Conservation (phyloP, 2,329 filamentous ascomycete species). For the Chrysosporium queenslandicum region DNA sequence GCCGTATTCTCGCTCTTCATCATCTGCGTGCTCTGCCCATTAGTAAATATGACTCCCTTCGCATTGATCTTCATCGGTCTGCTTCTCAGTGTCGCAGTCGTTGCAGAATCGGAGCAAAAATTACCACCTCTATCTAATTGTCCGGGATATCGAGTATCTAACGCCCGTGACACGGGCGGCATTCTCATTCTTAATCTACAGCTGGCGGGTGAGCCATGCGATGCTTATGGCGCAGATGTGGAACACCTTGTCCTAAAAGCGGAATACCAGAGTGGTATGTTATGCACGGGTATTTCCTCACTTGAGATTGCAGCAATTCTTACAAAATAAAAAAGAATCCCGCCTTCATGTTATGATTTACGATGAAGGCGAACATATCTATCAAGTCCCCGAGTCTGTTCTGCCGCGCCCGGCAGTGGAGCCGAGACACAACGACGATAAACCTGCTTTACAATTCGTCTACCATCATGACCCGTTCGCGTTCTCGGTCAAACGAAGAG, state of each 20-base stretch:
- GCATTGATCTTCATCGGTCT: background rate
- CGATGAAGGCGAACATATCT: conserved; percentile 53
- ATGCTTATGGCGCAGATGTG: conserved; percentile 47
- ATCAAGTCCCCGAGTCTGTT: conserved; percentile 57
- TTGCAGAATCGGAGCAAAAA: background rate
- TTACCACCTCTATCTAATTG: conserved; percentile 2
- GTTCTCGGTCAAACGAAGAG: conserved; percentile 43
- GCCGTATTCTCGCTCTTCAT: background rate
- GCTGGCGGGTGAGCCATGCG: conserved; percentile 55
- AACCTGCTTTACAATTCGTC: conserved; percentile 44
- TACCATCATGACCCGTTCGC: conserved; percentile 49
- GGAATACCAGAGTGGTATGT: conserved; percentile 47
- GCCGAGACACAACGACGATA: conserved; percentile 22
- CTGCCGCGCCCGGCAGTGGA: conserved; percentile 46
- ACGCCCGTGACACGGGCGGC: conserved; percentile 12
- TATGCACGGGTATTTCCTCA: background rate
- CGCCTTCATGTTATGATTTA: conserved; percentile 60
- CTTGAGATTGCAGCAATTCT: background rate
- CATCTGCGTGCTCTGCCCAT: background rate
- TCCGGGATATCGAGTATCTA: conserved; percentile 17
- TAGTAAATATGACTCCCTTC: background rate
- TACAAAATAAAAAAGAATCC: conserved; percentile 34
- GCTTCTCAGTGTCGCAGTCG: no score
- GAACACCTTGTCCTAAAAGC: conserved; percentile 44
- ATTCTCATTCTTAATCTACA: conserved; percentile 56